Evolutionary conservation across 306 rosid species (phyloP).

Genomic region (Lagenaria siceraria): DNA sequence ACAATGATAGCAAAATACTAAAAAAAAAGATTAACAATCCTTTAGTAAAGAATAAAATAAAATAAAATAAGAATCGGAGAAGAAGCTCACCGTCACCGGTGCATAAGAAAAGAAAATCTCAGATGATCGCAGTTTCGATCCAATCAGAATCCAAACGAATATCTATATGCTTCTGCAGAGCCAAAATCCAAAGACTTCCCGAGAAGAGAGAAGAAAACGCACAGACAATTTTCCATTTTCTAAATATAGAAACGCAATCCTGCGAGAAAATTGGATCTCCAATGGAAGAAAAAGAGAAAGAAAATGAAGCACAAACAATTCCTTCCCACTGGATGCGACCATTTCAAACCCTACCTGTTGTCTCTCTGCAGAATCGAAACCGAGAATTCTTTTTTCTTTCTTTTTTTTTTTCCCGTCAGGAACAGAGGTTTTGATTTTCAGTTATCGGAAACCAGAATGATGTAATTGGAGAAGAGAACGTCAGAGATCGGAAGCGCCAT

Average conservation of each 20-base stretch:
- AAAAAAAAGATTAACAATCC: no score
- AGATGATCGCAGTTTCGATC: background rate
- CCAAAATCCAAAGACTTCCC: background rate
- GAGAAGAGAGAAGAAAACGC: background rate
- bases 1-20: no score
- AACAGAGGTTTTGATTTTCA: background rate
- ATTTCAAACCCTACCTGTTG: background rate
- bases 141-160: background rate
- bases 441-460: background rate
- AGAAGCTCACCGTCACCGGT: background rate
- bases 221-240: background rate
- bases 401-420: no score
- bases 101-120: background rate
- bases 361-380: background rate
- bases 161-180: background rate
- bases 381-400: background rate
- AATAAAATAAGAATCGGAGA: background rate
- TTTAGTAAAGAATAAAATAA: no score
- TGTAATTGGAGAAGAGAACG: background rate
- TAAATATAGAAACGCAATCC: background rate
- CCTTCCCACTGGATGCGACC: background rate
- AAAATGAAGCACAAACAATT: background rate
- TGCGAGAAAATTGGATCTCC: slow-evolving; percentile 9
- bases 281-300: background rate
- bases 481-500: background rate